These are phyloP conservation scores for Zygosaccharomyces gambellarensis DNA, from an alignment of 805 yeast genomes.

Conservation along the genomic window DNA sequence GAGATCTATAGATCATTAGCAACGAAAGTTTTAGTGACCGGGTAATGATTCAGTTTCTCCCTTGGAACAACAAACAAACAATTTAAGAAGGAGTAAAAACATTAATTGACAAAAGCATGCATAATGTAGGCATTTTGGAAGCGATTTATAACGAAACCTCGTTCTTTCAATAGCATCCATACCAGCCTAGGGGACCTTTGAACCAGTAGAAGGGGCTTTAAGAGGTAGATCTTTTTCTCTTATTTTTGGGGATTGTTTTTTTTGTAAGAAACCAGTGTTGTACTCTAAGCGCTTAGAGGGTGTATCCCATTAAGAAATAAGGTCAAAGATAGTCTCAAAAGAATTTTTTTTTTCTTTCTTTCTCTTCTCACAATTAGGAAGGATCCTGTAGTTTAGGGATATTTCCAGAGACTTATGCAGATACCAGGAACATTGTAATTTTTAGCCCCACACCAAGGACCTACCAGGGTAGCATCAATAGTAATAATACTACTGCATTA, in stretches of 20 bases:
- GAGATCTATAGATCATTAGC: background rate
- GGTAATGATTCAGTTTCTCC: background rate
- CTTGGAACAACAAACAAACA: background rate
- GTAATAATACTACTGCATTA: background rate
- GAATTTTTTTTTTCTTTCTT: background rate
- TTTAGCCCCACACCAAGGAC: background rate
- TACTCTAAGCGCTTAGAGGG: conserved; percentile 3
- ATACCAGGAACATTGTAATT: background rate
- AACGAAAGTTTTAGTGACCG: background rate
- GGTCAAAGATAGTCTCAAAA: too few species aligned
- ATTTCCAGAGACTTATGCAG: background rate
- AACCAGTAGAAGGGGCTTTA: too few species aligned
- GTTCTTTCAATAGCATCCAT: background rate
- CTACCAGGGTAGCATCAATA: background rate
- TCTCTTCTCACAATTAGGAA: background rate
- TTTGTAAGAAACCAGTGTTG: background rate
- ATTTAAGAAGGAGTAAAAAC: background rate
- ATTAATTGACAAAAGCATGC: background rate
- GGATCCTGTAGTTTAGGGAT: background rate
- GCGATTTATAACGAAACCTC: background rate
- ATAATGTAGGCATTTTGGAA: background rate
- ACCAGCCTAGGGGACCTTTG: too few species aligned
- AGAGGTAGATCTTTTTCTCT: background rate
- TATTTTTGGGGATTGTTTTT: background rate
- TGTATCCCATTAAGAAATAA: background rate